phyloP scores from a whole-genome alignment of 2,329 filamentous ascomycete species.

The Xylariaceae sp. region DNA sequence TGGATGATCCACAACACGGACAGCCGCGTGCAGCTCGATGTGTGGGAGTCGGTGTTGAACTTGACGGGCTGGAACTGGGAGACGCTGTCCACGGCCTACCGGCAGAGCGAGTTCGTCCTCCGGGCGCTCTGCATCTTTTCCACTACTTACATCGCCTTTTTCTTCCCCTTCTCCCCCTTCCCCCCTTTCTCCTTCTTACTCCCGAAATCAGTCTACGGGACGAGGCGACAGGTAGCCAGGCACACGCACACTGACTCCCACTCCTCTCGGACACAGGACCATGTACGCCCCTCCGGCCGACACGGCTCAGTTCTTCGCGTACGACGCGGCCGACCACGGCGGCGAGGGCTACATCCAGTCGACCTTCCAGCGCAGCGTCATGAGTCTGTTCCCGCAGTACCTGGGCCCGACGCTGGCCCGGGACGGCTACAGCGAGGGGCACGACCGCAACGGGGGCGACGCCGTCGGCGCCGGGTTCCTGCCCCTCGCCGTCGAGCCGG shows the following conservation, averaged over 20 bases:
- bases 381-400: constrained; percentile 4
- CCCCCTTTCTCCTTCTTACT: too few relatives aligned
- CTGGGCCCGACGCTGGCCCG: constrained; percentile 4
- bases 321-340: constrained; percentile 4
- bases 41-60: constrained; percentile 8
- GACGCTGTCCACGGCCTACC: constrained; percentile 5
- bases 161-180: too few relatives aligned
- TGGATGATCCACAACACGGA: constrained; percentile 9
- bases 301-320: constrained; percentile 4
- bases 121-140: too few relatives aligned
- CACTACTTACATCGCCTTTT: too few relatives aligned
- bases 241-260: too few relatives aligned
- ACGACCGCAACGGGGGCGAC: constrained; percentile 5
- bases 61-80: constrained; percentile 8
- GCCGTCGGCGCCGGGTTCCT: constrained; percentile 5
- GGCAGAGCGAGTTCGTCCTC: constrained; percentile 5
- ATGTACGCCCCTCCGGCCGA: constrained; percentile 6
- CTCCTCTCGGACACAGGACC: too few relatives aligned
- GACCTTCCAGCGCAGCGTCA: constrained; percentile 6
- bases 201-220: too few relatives aligned
- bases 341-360: constrained; percentile 5
- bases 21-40: constrained; percentile 6
- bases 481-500: constrained; percentile 4
- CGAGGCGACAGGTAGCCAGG: too few relatives aligned
- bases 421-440: constrained; percentile 2